These are phyloP conservation scores for Symbiodinium pilosum DNA, from an alignment of 73 alveolate species.

Conservation along the genomic window DNA sequence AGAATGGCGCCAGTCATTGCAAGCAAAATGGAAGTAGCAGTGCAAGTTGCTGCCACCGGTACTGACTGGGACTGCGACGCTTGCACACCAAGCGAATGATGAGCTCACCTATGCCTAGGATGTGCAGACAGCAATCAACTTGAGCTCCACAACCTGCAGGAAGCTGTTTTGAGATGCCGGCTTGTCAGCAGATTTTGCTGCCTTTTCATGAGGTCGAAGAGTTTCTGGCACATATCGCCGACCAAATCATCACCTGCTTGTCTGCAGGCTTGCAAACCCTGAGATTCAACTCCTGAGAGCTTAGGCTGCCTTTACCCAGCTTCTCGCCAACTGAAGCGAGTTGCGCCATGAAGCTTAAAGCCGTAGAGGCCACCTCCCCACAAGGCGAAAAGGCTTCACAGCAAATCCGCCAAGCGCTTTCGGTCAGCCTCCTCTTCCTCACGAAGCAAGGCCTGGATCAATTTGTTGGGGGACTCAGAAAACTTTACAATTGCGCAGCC, in stretches of 20 bases:
- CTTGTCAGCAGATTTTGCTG: constrained; percentile 47
- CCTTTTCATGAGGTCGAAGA: constrained; percentile 77
- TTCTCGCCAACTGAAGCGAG: constrained; percentile 47
- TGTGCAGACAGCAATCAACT: background rate
- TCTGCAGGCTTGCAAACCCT: background rate
- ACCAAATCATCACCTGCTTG: constrained; percentile 44
- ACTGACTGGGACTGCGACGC: constrained; percentile 13
- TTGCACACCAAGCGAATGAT: constrained; percentile 67
- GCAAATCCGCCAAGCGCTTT: background rate
- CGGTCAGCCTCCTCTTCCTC: constrained; percentile 68
- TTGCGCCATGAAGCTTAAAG: constrained; percentile 37
- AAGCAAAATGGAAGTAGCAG: too few species aligned
- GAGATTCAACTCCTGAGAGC: background rate
- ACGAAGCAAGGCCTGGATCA: constrained; percentile 4
- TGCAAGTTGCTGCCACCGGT: too few species aligned
- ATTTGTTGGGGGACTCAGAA: too few species aligned
- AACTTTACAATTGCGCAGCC: background rate
- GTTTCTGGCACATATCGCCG: constrained; percentile 72
- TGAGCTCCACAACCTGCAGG: background rate
- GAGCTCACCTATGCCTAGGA: constrained; percentile 63
- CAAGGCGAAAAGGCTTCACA: background rate
- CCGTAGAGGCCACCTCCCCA: constrained; percentile 63
- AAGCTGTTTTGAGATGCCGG: background rate
- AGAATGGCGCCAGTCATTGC: too few species aligned
- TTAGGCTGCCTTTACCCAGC: constrained; percentile 18